Base-by-base conservation (phyloP, 495 filamentous ascomycete genomes). In the Penicillium cosmopolitanum region DNA sequence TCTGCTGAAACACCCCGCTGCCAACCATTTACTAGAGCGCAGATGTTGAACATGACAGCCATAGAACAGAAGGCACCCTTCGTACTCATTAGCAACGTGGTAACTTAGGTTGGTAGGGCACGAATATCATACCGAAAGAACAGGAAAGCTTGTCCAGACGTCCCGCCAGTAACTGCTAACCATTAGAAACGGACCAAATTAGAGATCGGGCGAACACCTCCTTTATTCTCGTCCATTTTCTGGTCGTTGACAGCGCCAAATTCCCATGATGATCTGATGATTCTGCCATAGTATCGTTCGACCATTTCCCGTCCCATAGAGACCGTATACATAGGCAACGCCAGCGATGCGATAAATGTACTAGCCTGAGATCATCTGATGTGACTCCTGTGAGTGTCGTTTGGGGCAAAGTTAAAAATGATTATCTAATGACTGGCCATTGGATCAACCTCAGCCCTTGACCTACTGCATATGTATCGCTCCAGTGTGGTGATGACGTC, bases 1-100 rank as follows among this genome's bases (percentile, higher is more conserved):
- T 38, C 35, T 85, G 79, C 51, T 78, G 36, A 40, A 40, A 79
- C 55, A 86, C 82, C 54, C 57, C 87, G 84, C 48, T 87, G 77
- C 91, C 91, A 96, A 42, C 84, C 81, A 58, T 83, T 73, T 5
- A 85, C 86, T 47, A 94, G 75, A 31, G 89, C 84, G 68, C 88
- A 89, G 47, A 96, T 86, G 69, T 83, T 89, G 80, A 94, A 90
- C 36, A 88, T 85, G 80, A 75, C 83, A 38, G 89, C 91, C 47
- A 93, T 88, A 9, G 90, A 89, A 1, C 90, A 90, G 54, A 96
- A 85, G 0, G 90, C 90, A 50, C 87, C 90, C 28, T 73, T 33
- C 11, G 12, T 40, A n/a, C 10, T n/a, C 35, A 40, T 40, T 8
- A 40, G 36, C 9, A 40, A 40, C 2, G 5, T n/a, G 10, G 11